Conservation (phyloP, 176 grass and related monocot species). For the Oryza nivara region DNA sequence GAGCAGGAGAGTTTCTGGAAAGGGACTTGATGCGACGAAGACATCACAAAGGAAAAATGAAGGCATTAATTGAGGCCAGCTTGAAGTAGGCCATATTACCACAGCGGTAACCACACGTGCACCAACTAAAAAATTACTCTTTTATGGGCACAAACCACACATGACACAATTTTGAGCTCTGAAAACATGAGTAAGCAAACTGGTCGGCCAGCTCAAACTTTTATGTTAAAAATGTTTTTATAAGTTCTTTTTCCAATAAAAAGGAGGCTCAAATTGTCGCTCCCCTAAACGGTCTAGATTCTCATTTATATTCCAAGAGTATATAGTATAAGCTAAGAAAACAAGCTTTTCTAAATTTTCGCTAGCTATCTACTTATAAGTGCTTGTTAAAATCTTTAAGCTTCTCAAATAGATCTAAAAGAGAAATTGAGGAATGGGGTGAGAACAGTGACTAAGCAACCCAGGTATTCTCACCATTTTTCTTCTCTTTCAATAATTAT, state of each 20-base stretch:
- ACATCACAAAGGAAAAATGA: constrained; percentile 14
- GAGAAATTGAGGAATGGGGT: not conserved
- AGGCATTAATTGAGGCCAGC: constrained; percentile 1
- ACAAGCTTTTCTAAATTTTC: too few relatives aligned
- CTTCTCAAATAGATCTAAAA: not conserved
- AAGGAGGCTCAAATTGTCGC: not conserved
- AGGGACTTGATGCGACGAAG: not conserved
- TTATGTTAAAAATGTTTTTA: not conserved
- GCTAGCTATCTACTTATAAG: too few relatives aligned
- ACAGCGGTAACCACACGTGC: constrained; percentile 21
- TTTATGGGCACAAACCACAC: not conserved
- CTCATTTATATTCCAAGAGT: too few relatives aligned
- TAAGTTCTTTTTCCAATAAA: not conserved
- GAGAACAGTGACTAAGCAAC: constrained; percentile 15
- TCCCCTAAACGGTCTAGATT: too few relatives aligned
- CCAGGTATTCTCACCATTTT: too few relatives aligned
- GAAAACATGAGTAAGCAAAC: not conserved
- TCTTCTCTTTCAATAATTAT: too few relatives aligned
- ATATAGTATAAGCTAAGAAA: too few relatives aligned
- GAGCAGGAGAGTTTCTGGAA: not conserved
- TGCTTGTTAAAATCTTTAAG: too few relatives aligned
- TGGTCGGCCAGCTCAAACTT: not conserved
- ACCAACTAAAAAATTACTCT: not conserved
- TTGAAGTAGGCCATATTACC: constrained; percentile 16
- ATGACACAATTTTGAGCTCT: not conserved